These are phyloP conservation scores for Irpex sp. DNA, from an alignment of 1,284 basidiomycete genomes.

Conservation along the genomic window DNA sequence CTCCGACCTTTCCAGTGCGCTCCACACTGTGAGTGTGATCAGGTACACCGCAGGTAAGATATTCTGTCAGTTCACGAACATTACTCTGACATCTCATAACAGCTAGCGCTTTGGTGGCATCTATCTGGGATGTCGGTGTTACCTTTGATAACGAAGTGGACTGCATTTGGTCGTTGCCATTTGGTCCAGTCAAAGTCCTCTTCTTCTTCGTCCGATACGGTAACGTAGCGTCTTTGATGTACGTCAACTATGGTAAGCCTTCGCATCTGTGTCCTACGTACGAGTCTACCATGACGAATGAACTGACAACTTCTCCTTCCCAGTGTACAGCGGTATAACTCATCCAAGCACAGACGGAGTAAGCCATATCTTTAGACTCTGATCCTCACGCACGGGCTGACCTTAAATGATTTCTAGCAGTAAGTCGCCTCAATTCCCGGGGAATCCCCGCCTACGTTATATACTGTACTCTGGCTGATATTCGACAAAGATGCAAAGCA, in stretches of 20 bases:
- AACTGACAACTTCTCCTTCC: not conserved
- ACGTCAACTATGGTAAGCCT: not conserved
- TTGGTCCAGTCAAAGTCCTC: not conserved
- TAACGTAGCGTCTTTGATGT: not conserved
- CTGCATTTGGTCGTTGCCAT: not conserved
- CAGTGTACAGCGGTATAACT: not conserved
- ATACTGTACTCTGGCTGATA: no score
- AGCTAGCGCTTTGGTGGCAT: not conserved
- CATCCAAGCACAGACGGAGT: not conserved
- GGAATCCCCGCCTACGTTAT: no score
- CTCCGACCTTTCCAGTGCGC: no score
- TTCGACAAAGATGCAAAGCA: no score
- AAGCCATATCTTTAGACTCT: no score
- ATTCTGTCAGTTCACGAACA: not conserved
- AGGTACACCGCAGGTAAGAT: not conserved
- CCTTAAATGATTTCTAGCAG: no score
- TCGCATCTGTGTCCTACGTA: not conserved
- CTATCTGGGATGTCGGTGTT: not conserved
- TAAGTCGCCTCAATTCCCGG: no score
- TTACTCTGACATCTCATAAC: not conserved
- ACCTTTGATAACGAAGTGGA: not conserved
- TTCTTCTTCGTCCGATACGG: not conserved
- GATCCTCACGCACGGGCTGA: no score
- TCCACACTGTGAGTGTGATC: not conserved
- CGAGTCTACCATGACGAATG: not conserved